These are phyloP conservation scores for Gynandropsis gynandra DNA, from an alignment of 345 rosid species.

Conservation along the genomic window DNA sequence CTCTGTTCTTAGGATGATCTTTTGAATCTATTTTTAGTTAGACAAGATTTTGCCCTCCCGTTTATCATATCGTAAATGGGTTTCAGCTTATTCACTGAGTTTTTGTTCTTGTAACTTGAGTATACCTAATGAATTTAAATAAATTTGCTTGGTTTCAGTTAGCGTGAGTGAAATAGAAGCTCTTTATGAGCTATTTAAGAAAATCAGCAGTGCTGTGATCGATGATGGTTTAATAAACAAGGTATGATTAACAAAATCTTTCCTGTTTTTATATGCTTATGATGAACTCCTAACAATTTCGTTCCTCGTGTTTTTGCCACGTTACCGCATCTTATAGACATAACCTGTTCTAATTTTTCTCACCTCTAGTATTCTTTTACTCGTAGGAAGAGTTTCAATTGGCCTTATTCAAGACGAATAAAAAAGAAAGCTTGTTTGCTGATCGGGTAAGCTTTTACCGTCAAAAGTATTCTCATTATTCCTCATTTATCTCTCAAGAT, in stretches of 20 bases:
- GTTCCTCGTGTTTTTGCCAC: background rate
- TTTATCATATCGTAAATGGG: background rate
- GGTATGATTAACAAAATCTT: slow-evolving; percentile 33
- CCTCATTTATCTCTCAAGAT: slow-evolving; percentile 4
- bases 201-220: slow-evolving; percentile 89
- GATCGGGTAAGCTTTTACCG: slow-evolving; percentile 38
- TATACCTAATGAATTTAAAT: slow-evolving; percentile 10
- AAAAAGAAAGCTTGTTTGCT: slow-evolving; percentile 66
- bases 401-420: slow-evolving; percentile 60
- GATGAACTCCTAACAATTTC: background rate
- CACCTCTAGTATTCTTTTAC: background rate
- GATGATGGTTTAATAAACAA: slow-evolving; percentile 92
- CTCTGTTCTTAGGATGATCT: slow-evolving; percentile 1
- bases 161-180: slow-evolving; percentile 94
- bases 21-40: slow-evolving; percentile 18
- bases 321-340: slow-evolving; percentile 8
- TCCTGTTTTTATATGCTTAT: background rate
- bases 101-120: slow-evolving; percentile 9
- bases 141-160: slow-evolving; percentile 39
- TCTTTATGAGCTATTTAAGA: slow-evolving; percentile 86
- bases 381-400: slow-evolving; percentile 63
- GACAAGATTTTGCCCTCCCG: too few relatives aligned
- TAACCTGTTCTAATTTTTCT: slow-evolving; percentile 9
- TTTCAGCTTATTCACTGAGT: background rate
- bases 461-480: background rate